Evolutionary conservation across 1,284 basidiomycete genomes (phyloP).

Genomic region (Leccinum griseonigrum): DNA sequence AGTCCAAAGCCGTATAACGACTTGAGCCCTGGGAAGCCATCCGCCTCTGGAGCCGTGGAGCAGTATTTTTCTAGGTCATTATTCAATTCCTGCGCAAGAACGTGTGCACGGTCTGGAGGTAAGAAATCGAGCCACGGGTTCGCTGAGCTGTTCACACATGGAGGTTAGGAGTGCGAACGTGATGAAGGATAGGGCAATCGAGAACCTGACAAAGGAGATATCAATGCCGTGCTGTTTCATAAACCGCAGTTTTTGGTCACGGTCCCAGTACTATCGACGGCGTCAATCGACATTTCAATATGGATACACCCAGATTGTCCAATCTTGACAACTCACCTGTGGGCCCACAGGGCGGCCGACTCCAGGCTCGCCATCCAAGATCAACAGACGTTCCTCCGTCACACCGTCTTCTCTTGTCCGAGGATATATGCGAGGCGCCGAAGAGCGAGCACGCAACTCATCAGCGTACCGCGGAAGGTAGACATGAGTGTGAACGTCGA

Average conservation of each 20-base stretch:
- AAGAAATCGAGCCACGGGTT: slow-evolving; percentile 91
- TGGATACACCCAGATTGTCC: neutral
- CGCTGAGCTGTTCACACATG: slow-evolving; percentile 51
- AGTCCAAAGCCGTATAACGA: slow-evolving; percentile 81
- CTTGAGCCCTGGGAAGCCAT: slow-evolving; percentile 39
- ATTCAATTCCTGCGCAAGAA: slow-evolving; percentile 68
- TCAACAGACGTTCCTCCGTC: slow-evolving; percentile 65
- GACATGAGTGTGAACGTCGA: slow-evolving; percentile 82
- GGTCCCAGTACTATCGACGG: slow-evolving; percentile 70
- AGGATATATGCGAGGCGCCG: slow-evolving; percentile 69
- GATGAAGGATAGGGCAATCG: neutral
- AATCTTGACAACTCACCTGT: slow-evolving; percentile 40
- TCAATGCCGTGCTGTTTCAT: slow-evolving; percentile 64
- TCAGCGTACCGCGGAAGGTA: slow-evolving; percentile 75
- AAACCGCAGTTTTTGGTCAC: slow-evolving; percentile 65
- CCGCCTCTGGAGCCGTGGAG: slow-evolving; percentile 49
- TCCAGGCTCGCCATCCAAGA: slow-evolving; percentile 74
- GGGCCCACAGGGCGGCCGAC: slow-evolving; percentile 67
- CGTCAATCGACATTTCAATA: slow-evolving; percentile 32
- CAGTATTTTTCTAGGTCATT: slow-evolving; percentile 77
- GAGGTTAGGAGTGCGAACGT: slow-evolving; percentile 10
- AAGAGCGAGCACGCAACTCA: slow-evolving; percentile 56
- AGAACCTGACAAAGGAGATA: slow-evolving; percentile 53
- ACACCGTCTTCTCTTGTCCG: slow-evolving; percentile 41
- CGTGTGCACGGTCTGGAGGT: slow-evolving; percentile 58